Evolutionary conservation across 345 rosid genomes (phyloP).

Genomic region (Rubroshorea leprosula): DNA sequence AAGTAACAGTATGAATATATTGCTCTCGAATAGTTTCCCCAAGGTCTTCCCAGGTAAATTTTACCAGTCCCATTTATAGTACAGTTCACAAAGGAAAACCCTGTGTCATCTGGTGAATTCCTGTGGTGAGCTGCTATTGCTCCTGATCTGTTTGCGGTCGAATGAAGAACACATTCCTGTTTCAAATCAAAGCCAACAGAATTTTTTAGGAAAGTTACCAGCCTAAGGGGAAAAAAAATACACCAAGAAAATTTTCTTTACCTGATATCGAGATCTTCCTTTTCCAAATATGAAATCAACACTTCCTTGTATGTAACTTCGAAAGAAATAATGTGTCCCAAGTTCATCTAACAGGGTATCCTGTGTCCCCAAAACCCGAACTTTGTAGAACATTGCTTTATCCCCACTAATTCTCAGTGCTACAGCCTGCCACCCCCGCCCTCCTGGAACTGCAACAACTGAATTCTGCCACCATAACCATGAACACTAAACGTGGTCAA

Average conservation of each 20-base stretch:
- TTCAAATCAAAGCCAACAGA: neutral
- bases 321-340: constrained; percentile 77
- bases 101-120: constrained; percentile 62
- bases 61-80: constrained; percentile 65
- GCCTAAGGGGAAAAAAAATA: no score
- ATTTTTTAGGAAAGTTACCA: no score
- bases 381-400: constrained; percentile 72
- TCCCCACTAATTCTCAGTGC: constrained; percentile 68
- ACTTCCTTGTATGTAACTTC: constrained; percentile 64
- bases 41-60: constrained; percentile 78
- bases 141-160: constrained; percentile 52
- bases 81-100: constrained; percentile 81
- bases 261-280: constrained; percentile 74
- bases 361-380: constrained; percentile 70
- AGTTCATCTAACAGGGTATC: constrained; percentile 80
- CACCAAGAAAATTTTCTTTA: neutral
- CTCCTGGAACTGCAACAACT: constrained; percentile 61
- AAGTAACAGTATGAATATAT: constrained; percentile 68
- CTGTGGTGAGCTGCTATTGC: constrained; percentile 91
- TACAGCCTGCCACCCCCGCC: constrained; percentile 71
- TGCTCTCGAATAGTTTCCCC: constrained; percentile 77
- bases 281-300: constrained; percentile 86
- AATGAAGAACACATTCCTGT: constrained; percentile 69
- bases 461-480: constrained; percentile 52
- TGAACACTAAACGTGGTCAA: neutral